Conservation (phyloP, 2,329 filamentous ascomycete species). For the Hypocreales sp. region DNA sequence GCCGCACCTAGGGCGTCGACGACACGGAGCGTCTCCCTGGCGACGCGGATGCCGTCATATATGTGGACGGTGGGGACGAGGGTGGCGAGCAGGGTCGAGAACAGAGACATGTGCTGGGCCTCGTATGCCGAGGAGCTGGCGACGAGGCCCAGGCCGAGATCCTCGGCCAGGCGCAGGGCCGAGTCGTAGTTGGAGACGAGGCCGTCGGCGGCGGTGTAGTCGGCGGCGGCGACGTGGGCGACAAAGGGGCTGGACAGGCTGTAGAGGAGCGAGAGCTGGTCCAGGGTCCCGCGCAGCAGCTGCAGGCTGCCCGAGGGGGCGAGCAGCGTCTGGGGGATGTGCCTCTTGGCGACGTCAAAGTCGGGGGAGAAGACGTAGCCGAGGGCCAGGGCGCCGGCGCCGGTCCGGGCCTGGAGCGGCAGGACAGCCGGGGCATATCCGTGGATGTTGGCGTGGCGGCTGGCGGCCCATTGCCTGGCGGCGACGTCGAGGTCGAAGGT, state of each 20-base stretch:
- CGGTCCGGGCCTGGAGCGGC: slow-evolving; percentile 71
- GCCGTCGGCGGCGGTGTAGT: slow-evolving; percentile 56
- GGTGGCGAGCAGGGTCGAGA: slow-evolving; percentile 66
- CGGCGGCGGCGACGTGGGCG: slow-evolving; percentile 79
- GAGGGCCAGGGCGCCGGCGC: slow-evolving; percentile 79
- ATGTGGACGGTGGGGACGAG: slow-evolving; percentile 74
- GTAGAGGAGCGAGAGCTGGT: slow-evolving; percentile 85
- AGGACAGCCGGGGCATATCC: slow-evolving; percentile 67
- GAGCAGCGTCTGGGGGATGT: slow-evolving; percentile 81
- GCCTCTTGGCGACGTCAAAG: slow-evolving; percentile 80
- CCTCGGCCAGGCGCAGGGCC: slow-evolving; percentile 69
- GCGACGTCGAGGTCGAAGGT: slow-evolving; percentile 83
- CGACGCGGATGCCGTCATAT: slow-evolving; percentile 74
- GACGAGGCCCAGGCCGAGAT: slow-evolving; percentile 76
- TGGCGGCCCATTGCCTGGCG: slow-evolving; percentile 58
- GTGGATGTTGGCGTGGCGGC: slow-evolving; percentile 63
- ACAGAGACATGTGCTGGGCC: slow-evolving; percentile 87
- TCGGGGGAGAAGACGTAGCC: slow-evolving; percentile 98
- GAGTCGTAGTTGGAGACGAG: slow-evolving; percentile 79
- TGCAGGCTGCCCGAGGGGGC: slow-evolving; percentile 72
- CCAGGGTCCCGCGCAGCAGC: slow-evolving; percentile 67
- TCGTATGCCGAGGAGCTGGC: slow-evolving; percentile 79
- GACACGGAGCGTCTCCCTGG: slow-evolving; percentile 66
- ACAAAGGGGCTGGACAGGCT: slow-evolving; percentile 85
- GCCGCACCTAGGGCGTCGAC: slow-evolving; percentile 66